Evolutionary conservation across 2,329 filamentous ascomycete species (phyloP), one percentile per base, ranked within the genome.

Genomic region (Cladosporium cucumerinum): DNA sequence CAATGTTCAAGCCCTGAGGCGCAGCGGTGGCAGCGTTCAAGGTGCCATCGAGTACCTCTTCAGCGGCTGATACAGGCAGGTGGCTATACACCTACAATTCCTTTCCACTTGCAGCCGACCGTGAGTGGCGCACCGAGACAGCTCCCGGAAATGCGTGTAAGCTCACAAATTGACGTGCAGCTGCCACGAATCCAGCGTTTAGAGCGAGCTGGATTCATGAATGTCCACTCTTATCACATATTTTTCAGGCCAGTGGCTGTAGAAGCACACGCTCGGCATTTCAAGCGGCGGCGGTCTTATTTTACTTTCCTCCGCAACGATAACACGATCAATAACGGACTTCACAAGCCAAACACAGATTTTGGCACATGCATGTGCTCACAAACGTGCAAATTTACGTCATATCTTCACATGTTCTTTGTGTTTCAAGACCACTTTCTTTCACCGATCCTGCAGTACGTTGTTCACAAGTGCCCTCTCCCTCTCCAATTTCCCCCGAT

Each of bases 11-110:
- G 95, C 95, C 5, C 80, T 99, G 73, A 85, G 94, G 77, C 86
- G 94, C 72, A 92, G 91, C 66, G 95, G 95, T 10, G 95, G 95
- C 12, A 97, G 91, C 76, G 95, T 98, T 48, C 93, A 98, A 76
- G 95, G 94, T 12, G 95, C 92, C 5, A 86, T 96, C 61, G 91
- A 95, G 79, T 87, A 91, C 73, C 79, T 96, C 64, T 72, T 84
- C 28, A 65, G 64, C 58, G 69, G 69, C 28, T 64, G 59, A 63
- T 21, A 8, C n/a, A 46, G 1, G n/a, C 6, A 46, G 2, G 6
- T 11, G 2, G n/a, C 7, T 10, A 21, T 46, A 46, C n/a, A 46
- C n/a, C 39, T 21, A 21, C 8, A 21, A 2, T 10, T n/a, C 23
- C 39, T 4, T 21, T 23, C 5, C 10, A 11, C 39, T 46, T 46